Evolutionary conservation across 2,329 filamentous ascomycete species (phyloP).

Genomic region (Fusarium sp.): DNA sequence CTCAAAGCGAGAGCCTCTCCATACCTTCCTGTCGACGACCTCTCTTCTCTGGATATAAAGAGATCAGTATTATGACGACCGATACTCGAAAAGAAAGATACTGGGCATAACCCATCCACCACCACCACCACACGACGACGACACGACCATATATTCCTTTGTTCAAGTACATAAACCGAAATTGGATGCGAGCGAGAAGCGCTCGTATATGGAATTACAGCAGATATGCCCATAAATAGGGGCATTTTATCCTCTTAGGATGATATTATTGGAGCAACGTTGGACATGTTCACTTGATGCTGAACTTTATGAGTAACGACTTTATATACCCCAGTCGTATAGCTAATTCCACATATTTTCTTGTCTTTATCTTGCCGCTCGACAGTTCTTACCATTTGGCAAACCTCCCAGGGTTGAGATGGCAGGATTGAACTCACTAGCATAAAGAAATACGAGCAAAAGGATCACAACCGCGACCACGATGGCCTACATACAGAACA

Average conservation of each 20-base stretch:
- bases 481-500: not conserved
- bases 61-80: conserved; percentile 19
- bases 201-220: not conserved
- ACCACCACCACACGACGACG: not conserved
- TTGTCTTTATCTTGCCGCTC: not conserved
- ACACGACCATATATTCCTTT: conserved; percentile 33
- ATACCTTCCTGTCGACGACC: conserved; percentile 19
- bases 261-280: conserved; percentile 19
- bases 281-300: conserved; percentile 20
- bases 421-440: too few species aligned
- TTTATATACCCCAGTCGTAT: conserved; percentile 35
- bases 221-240: not conserved
- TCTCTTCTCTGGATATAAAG: conserved; percentile 15
- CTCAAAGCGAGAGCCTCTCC: conserved; percentile 24
- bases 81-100: not conserved
- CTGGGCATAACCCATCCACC: conserved; percentile 3
- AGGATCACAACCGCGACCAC: not conserved
- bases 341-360: conserved; percentile 26
- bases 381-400: not conserved
- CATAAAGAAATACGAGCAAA: not conserved
- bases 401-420: not conserved
- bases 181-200: not conserved
- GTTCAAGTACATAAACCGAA: conserved; percentile 19
- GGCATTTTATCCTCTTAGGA: conserved; percentile 20
- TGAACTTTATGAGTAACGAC: conserved; percentile 34